phyloP scores from a whole-genome alignment of 2,329 filamentous ascomycete species.

The Aspergillus ochraceoroseus region DNA sequence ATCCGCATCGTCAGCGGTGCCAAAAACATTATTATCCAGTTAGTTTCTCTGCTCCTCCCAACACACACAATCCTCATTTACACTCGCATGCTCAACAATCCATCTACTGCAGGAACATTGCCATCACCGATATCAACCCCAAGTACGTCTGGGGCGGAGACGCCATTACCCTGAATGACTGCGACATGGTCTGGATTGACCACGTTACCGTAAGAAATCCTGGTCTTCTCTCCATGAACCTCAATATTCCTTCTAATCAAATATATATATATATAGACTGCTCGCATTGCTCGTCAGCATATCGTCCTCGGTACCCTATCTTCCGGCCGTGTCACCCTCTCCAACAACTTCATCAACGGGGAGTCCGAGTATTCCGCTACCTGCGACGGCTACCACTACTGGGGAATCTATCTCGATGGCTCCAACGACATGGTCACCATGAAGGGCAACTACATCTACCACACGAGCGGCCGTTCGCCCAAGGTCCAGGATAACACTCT shows the following conservation, averaged over 20 bases:
- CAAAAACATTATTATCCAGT: constrained; percentile 57
- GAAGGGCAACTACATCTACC: constrained; percentile 59
- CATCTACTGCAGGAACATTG: constrained; percentile 15
- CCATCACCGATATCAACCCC: constrained; percentile 49
- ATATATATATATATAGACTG: constrained; percentile 42
- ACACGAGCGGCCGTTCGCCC: constrained; percentile 48
- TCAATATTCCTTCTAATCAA: no score
- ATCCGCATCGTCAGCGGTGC: constrained; percentile 47
- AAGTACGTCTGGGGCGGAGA: constrained; percentile 58
- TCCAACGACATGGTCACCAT: constrained; percentile 53
- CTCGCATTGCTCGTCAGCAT: constrained; percentile 57
- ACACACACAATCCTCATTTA: neutral
- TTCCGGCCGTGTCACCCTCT: constrained; percentile 55
- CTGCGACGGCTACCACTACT: constrained; percentile 58
- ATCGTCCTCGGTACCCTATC: constrained; percentile 54
- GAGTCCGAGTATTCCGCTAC: constrained; percentile 51
- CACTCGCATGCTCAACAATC: neutral
- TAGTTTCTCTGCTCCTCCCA: neutral
- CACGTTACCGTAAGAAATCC: constrained; percentile 46
- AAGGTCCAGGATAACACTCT: constrained; percentile 55
- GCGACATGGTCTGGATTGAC: constrained; percentile 48
- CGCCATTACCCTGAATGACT: constrained; percentile 51
- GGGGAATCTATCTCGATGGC: constrained; percentile 56
- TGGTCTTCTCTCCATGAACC: no score
- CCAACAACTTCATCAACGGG: constrained; percentile 58